A percentile compares a stretch with the other conserved stretches of the same genome.
These are phyloP conservation scores for Penicillium sp. DNA, from an alignment of 2,329 filamentous ascomycete genomes.

Conservation along the genomic window DNA sequence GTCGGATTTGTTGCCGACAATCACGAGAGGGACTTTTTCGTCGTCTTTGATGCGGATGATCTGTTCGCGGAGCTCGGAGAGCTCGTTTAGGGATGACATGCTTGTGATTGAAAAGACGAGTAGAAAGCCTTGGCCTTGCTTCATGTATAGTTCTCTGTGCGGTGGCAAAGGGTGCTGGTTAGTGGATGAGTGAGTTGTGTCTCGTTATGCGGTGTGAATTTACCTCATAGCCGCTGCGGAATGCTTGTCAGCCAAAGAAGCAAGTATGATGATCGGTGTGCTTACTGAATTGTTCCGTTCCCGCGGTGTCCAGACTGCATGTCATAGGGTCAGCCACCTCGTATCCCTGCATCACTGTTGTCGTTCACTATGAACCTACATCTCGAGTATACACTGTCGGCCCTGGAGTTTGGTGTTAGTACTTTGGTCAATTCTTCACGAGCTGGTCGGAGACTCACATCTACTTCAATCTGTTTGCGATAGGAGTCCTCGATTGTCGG, in stretches of 20 bases:
- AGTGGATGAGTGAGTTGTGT: background rate
- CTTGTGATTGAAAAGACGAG: slow-evolving; percentile 92
- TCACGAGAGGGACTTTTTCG: slow-evolving; percentile 81
- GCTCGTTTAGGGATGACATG: slow-evolving; percentile 77
- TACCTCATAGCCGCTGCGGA: slow-evolving; percentile 61
- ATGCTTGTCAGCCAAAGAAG: slow-evolving; percentile 23
- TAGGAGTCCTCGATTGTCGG: slow-evolving; percentile 88
- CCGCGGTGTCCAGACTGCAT: slow-evolving; percentile 78
- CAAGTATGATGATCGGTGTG: slow-evolving; percentile 23
- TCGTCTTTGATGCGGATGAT: slow-evolving; percentile 91
- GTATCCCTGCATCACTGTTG: background rate
- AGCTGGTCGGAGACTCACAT: slow-evolving; percentile 63
- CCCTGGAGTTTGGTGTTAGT: slow-evolving; percentile 58
- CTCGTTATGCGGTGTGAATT: slow-evolving; percentile 12
- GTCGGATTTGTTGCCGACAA: slow-evolving; percentile 90
- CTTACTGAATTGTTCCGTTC: slow-evolving; percentile 91
- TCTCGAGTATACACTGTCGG: slow-evolving; percentile 85
- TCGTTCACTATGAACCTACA: slow-evolving; percentile 59
- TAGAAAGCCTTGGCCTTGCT: slow-evolving; percentile 87
- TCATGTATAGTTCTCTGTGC: slow-evolving; percentile 81
- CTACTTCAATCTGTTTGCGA: slow-evolving; percentile 84
- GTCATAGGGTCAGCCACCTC: slow-evolving; percentile 7
- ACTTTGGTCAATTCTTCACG: background rate
- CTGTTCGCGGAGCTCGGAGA: slow-evolving; percentile 80
- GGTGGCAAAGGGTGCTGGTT: slow-evolving; percentile 28